Evolutionary conservation across 257 asterid genomes (phyloP), one percentile per base, ranked within the genome.

Genomic region (Lycium ferocissimum): DNA sequence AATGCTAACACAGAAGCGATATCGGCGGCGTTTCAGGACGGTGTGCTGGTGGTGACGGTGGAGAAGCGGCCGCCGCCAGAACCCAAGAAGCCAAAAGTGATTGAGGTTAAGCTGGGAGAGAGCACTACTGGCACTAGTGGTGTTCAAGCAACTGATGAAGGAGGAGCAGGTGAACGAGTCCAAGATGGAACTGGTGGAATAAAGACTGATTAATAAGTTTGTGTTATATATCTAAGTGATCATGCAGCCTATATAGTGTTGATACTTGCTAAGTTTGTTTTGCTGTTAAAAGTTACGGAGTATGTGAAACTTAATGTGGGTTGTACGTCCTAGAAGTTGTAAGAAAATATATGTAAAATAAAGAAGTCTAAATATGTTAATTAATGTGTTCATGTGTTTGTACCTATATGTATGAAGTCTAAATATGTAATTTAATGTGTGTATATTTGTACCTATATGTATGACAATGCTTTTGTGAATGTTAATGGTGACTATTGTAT

Each of bases 21-120:
- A 63, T 45, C 80, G 22, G 91, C 87, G 13, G 47, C 3, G 14
- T 70, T 69, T 66, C 84, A 83, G 54, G 84, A 83, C 12, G 89
- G 91, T 15, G 89, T 89, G 84, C 84, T 89, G 72, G 81, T 63
- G 3, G 89, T 89, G 49, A 72, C 22, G 26, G 89, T 86, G 57
- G 80, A 86, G 79, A 85, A 87, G 45, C 6, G 6, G 49, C 75
- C 86, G 43, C 86, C 85, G 15, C 84, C 86, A 15, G 67, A 83
- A 70, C 79, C 79, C 11, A 83, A 79, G 70, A 86, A 73, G 62
- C 81, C 81, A 3, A 82, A 43, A 69, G 82, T 63, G 53, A 81
- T 87, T 65, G 81, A 80, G 51, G 87, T 81, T 71, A 65, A 22
- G 83, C 12, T 33, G 37, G 69, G 69, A 20, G 14, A 62, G 14